These are phyloP conservation scores for Lagenaria siceraria DNA, from an alignment of 306 rosid species.

Conservation along the genomic window DNA sequence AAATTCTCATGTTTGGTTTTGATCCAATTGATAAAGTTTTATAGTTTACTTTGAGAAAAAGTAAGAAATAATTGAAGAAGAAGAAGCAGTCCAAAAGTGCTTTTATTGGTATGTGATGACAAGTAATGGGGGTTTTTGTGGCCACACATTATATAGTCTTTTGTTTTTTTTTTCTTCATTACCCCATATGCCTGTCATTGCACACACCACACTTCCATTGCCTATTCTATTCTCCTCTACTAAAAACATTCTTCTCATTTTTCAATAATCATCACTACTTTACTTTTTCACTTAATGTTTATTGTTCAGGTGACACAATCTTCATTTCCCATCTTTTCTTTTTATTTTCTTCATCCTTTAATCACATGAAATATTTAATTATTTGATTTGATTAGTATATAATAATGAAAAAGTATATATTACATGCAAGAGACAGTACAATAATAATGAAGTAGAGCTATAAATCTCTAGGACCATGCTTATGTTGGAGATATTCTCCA, in stretches of 20 bases:
- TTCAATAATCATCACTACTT: slow-evolving; percentile 10
- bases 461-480: background rate
- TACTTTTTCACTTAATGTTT: slow-evolving; percentile 11
- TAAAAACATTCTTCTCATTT: background rate
- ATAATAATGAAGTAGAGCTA: background rate
- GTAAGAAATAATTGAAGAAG: background rate
- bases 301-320: background rate
- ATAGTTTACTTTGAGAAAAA: slow-evolving; percentile 1
- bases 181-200: slow-evolving; percentile 5
- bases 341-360: background rate
- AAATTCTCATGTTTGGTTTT: background rate
- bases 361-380: background rate
- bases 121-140: background rate
- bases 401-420: background rate
- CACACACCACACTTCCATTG: background rate
- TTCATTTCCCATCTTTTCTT: background rate
- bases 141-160: background rate
- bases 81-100: background rate
- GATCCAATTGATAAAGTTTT: background rate
- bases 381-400: background rate
- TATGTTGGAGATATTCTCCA: background rate
- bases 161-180: background rate
- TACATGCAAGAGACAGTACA: background rate
- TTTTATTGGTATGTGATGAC: background rate
- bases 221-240: background rate